Percentiles rank a stretch among this genome's conserved stretches.
phyloP scores from a whole-genome alignment of 1,284 basidiomycete species.

The Pyrrhoderma noxium region DNA sequence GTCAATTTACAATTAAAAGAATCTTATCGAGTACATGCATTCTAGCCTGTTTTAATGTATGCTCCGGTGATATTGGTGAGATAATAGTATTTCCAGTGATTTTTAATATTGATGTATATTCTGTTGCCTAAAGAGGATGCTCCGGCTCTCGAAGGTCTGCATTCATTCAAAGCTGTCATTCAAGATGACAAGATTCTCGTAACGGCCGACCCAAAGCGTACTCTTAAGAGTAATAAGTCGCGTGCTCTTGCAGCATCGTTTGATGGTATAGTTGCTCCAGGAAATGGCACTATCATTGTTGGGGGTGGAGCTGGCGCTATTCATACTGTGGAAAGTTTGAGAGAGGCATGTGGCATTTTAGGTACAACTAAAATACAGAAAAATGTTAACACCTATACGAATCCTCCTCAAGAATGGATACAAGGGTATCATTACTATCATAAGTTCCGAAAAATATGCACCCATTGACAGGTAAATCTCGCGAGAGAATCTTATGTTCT shows the following conservation, averaged over 20 bases:
- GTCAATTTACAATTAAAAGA: background rate
- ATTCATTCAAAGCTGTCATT: slow-evolving; percentile 71
- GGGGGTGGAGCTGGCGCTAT: slow-evolving; percentile 83
- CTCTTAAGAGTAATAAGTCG: slow-evolving; percentile 63
- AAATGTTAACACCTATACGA: slow-evolving; percentile 2
- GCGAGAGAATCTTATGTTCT: background rate
- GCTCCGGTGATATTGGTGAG: slow-evolving; percentile 69
- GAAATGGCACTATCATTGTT: slow-evolving; percentile 74
- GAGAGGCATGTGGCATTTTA: slow-evolving; percentile 51
- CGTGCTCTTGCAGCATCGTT: slow-evolving; percentile 49
- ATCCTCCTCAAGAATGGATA: slow-evolving; percentile 57
- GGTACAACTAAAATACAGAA: background rate
- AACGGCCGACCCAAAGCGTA: slow-evolving; percentile 61
- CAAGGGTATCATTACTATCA: slow-evolving; percentile 68
- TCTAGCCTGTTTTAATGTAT: slow-evolving; percentile 82
- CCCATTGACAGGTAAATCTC: slow-evolving; percentile 74
- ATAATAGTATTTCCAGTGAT: background rate
- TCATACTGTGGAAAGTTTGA: slow-evolving; percentile 75
- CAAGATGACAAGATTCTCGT: slow-evolving; percentile 77
- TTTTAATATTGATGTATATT: background rate
- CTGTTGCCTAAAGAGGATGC: slow-evolving; percentile 63
- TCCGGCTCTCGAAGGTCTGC: slow-evolving; percentile 80
- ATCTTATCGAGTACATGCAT: background rate
- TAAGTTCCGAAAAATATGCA: slow-evolving; percentile 74
- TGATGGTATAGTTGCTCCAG: slow-evolving; percentile 27